These are phyloP conservation scores for Buxus sempervirens DNA, from an alignment of 164 flowering plant species.

Conservation along the genomic window DNA sequence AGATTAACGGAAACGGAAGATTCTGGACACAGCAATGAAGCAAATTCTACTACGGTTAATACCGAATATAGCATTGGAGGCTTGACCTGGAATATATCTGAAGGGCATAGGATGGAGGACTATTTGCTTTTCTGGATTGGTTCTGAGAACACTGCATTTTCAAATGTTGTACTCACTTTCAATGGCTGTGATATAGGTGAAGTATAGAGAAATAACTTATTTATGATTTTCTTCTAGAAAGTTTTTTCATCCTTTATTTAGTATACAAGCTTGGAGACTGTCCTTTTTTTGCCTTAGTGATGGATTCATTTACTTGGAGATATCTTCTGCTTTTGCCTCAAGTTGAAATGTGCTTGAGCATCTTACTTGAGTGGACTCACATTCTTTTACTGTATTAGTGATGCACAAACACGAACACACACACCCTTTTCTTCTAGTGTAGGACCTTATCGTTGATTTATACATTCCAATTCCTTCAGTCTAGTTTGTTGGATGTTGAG, in stretches of 20 bases:
- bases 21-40: conserved; percentile 10
- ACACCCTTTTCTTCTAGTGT: neutral
- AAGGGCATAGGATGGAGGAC: conserved; percentile 62
- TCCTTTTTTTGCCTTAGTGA: neutral
- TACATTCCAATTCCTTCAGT: neutral
- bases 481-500: neutral
- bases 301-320: neutral
- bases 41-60: conserved; percentile 9
- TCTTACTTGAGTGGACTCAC: neutral
- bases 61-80: conserved; percentile 62
- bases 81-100: conserved; percentile 64
- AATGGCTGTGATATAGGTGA: conserved; percentile 80
- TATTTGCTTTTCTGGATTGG: conserved; percentile 82
- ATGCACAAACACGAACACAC: neutral
- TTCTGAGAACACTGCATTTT: conserved; percentile 73
- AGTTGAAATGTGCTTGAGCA: neutral
- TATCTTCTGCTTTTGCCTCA: neutral
- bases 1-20: conserved; percentile 22
- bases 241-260: neutral
- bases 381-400: neutral
- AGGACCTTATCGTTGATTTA: neutral
- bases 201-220: neutral
- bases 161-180: conserved; percentile 72
- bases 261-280: neutral
- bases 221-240: neutral